Conservation (phyloP, 805 yeast species). For the Kuraishia molischiana region DNA sequence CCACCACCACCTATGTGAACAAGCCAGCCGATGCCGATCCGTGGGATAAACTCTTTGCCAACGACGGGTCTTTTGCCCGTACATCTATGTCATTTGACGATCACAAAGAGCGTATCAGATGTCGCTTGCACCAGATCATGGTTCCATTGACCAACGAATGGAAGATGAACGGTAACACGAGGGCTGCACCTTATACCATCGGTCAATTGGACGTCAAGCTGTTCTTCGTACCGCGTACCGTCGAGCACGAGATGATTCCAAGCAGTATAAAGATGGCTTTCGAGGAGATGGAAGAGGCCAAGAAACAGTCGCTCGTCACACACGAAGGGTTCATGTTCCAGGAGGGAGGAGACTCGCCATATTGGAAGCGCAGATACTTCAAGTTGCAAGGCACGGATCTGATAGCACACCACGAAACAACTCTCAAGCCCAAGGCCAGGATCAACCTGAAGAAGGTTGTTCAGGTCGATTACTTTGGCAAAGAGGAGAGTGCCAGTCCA, state of each 20-base stretch:
- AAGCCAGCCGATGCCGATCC: conserved; percentile 39
- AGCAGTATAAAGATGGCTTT: conserved; percentile 52
- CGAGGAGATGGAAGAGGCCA: conserved; percentile 27
- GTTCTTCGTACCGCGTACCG: conserved; percentile 58
- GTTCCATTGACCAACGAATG: conserved; percentile 76
- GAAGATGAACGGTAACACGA: conserved; percentile 27
- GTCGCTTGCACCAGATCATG: conserved; percentile 32
- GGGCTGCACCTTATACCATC: conserved; percentile 42
- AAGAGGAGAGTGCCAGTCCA: conserved; percentile 7
- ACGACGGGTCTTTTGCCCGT: conserved; percentile 85
- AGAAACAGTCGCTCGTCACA: conserved; percentile 13
- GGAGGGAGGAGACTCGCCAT: conserved; percentile 83
- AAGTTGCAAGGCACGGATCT: conserved; percentile 62
- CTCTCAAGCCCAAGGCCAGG: conserved; percentile 61
- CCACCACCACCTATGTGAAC: conserved; percentile 42
- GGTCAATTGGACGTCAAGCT: conserved; percentile 62
- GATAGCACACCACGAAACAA: conserved; percentile 65
- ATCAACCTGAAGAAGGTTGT: conserved; percentile 67
- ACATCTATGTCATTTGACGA: conserved; percentile 56
- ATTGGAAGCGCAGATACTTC: conserved; percentile 68
- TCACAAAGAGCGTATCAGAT: conserved; percentile 45
- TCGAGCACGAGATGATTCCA: conserved; percentile 55
- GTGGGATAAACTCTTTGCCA: conserved; percentile 60
- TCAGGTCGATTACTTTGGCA: conserved; percentile 35
- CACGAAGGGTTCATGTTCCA: conserved; percentile 73